phyloP scores from a whole-genome alignment of 2,329 filamentous ascomycete genomes.

The Chaetomium strumarium region DNA sequence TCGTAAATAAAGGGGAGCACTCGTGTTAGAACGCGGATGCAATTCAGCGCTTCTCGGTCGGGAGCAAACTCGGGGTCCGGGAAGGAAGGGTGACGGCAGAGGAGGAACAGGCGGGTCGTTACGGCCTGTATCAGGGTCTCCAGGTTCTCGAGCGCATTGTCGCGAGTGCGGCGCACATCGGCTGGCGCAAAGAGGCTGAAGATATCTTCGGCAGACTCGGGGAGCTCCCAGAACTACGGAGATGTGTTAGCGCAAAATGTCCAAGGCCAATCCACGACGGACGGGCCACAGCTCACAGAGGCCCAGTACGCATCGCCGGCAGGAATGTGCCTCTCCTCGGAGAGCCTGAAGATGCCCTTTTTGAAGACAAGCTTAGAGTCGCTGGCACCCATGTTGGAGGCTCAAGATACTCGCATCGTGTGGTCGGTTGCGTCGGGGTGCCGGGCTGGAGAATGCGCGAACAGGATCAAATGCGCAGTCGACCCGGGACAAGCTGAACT shows the following conservation, averaged over 20 bases:
- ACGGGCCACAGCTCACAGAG: conserved; percentile 55
- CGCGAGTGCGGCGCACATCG: conserved; percentile 82
- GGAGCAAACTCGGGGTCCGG: conserved; percentile 78
- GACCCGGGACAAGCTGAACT: neutral
- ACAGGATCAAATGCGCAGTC: neutral
- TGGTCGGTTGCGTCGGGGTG: conserved; percentile 6
- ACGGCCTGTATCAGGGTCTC: conserved; percentile 82
- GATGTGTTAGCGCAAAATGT: neutral
- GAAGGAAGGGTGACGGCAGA: conserved; percentile 86
- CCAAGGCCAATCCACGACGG: neutral
- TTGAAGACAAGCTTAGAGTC: conserved; percentile 99
- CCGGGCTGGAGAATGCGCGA: neutral
- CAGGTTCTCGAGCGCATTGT: conserved; percentile 77
- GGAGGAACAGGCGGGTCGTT: conserved; percentile 72
- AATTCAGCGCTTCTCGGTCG: conserved; percentile 89
- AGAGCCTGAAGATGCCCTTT: conserved; percentile 92
- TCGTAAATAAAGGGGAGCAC: conserved; percentile 91
- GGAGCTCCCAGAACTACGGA: conserved; percentile 87
- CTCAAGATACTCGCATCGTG: conserved; percentile 21
- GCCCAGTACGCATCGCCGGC: conserved; percentile 90
- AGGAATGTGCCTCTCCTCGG: conserved; percentile 83
- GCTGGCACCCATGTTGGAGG: conserved; percentile 77
- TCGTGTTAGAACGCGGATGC: conserved; percentile 82
- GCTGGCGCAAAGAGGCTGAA: conserved; percentile 90
- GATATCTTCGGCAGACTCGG: conserved; percentile 90